Conservation (phyloP, 169 alveolate species). For the Eimeria brunetti region DNA sequence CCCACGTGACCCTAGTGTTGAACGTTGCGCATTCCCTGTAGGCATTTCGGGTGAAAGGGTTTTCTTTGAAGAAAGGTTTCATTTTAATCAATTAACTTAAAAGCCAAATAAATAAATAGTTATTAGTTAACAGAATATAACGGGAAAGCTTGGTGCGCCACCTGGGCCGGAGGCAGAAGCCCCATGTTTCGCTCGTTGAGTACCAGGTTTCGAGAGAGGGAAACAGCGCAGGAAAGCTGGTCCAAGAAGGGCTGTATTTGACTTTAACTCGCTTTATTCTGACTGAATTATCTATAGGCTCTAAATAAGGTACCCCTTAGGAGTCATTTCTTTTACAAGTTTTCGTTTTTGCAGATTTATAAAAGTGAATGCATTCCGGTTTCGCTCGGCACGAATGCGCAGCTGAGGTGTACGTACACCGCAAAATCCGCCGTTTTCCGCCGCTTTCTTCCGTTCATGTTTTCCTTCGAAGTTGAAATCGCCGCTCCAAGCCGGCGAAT, state of each 20-base stretch:
- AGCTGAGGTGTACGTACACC: slow-evolving; percentile 23
- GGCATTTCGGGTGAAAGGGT: neutral
- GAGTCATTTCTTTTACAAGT: no score
- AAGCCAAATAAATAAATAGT: no score
- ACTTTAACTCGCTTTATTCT: no score
- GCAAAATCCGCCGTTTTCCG: neutral
- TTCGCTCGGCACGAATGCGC: neutral
- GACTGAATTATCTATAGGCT: no score
- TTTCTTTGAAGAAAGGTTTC: no score
- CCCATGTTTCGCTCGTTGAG: slow-evolving; percentile 7
- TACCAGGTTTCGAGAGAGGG: neutral
- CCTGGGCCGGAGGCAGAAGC: neutral
- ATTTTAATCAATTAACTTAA: neutral
- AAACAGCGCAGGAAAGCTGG: neutral
- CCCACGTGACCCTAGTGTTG: neutral
- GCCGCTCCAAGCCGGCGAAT: neutral
- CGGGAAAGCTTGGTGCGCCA: neutral
- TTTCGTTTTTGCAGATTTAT: no score
- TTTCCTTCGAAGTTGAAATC: neutral
- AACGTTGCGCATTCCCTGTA: neutral
- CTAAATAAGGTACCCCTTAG: neutral
- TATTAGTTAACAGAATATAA: neutral
- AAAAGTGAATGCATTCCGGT: neutral
- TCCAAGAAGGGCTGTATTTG: neutral
- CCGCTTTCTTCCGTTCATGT: neutral